These are phyloP conservation scores for Haplosporangium sp. DNA, from an alignment of 371 early-diverging fungal genomes.

Conservation along the genomic window DNA sequence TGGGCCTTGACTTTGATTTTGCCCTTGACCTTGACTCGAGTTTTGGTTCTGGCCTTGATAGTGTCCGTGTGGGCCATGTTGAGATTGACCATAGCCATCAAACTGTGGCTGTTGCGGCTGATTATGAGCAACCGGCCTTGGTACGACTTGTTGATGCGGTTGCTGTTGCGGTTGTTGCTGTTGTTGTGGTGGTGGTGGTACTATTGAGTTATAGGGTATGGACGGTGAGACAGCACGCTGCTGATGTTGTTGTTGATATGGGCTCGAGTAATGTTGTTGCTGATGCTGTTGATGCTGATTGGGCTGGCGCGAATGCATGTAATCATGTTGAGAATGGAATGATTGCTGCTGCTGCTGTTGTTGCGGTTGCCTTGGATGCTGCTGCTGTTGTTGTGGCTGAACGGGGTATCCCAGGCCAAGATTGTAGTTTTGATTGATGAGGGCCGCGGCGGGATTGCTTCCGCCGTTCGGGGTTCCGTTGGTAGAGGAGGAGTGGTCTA, in stretches of 20 bases:
- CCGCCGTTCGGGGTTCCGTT: not conserved
- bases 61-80: not conserved
- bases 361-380: not conserved
- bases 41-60: conserved; percentile 13
- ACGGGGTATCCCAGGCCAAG: conserved; percentile 2
- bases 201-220: not conserved
- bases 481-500: conserved; percentile 5
- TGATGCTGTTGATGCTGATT: conserved; percentile 13
- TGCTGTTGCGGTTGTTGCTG: not conserved
- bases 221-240: not conserved
- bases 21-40: conserved; percentile 5
- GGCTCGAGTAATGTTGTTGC: conserved; percentile 11
- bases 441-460: not conserved
- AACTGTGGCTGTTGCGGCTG: conserved; percentile 12
- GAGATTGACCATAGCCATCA: conserved; percentile 9
- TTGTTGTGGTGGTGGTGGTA: conserved; percentile 3
- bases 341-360: conserved; percentile 15
- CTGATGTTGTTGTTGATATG: not conserved
- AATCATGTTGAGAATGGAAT: conserved; percentile 8
- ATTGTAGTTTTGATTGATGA: conserved; percentile 8
- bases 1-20: conserved; percentile 3
- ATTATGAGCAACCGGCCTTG: not conserved
- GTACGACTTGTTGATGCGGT: not conserved
- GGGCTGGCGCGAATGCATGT: not conserved
- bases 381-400: conserved; percentile 13